A percentile compares a stretch with the other conserved stretches of the same genome.
Evolutionary conservation across 139 green algal species (phyloP).

Genomic region (Edaphochlamys debaryana): DNA sequence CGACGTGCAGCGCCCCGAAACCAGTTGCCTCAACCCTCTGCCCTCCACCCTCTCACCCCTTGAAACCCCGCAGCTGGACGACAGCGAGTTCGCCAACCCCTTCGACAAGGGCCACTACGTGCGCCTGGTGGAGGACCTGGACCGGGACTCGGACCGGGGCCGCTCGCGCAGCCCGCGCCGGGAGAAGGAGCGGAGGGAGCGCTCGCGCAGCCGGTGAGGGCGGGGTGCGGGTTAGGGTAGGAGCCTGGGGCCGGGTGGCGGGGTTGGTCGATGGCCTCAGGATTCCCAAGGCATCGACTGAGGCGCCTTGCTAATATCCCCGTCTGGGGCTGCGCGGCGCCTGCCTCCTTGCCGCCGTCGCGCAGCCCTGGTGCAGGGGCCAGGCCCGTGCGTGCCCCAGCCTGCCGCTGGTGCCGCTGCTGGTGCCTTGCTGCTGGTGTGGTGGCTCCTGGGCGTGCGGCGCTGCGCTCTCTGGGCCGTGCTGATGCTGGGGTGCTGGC

Average conservation of each 20-base stretch:
- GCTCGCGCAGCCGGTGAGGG: conserved; percentile 18
- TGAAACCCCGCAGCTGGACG: conserved; percentile 63
- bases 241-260: neutral
- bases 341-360: neutral
- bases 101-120: conserved; percentile 57
- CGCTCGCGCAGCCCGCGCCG: neutral
- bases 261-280: neutral
- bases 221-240: neutral
- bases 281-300: neutral
- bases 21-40: no score
- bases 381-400: neutral
- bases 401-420: neutral
- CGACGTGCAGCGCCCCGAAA: no score
- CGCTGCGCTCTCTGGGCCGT: no score
- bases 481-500: no score
- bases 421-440: no score
- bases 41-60: no score
- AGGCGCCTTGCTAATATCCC: no score
- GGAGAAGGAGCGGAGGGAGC: conserved; percentile 3
- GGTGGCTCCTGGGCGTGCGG: no score
- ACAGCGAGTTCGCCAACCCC: conserved; percentile 80
- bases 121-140: conserved; percentile 49
- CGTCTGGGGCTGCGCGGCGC: no score
- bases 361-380: no score
- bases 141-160: neutral